Base-by-base conservation (phyloP, 1,284 basidiomycete genomes). In the Ganoderma multipileum region DNA sequence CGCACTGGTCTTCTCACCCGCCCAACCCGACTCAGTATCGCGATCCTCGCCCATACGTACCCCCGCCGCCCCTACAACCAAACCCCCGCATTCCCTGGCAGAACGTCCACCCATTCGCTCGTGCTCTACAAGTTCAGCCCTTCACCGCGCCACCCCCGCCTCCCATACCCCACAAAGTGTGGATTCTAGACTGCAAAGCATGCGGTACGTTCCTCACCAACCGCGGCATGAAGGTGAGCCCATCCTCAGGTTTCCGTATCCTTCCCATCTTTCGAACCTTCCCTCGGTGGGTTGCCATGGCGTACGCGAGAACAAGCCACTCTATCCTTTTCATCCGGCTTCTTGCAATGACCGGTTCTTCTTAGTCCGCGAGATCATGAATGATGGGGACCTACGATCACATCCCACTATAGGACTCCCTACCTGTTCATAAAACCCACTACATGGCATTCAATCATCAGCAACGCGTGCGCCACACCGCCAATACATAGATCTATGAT, bases 181-280 rank as follows among this genome's bases (percentile, higher is more conserved):
- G 92, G 86, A 87, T 93, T 39, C 81, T 95, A 65, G 90, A 93
- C 77, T 95, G 94, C 81, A 89, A 85, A 72, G 84, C 87, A 23
- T 95, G 94, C 77, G 84, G 85, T 42, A 87, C 84, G 58, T 95
- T 95, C 77, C 79, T 95, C 60, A 92, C 92, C 23, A 94, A 95
- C 78, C 87, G 94, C 23, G 94, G 91, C 61, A 95, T 95, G 94
- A 93, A 93, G 85, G 92, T 89, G 73, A 76, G 84, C 81, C 26
- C 20, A 64, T 23, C n/a, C 6, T 62, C 28, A 23, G 9, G 20
- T 39, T 9, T 30, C n/a, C 33, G 9, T 39, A 16, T n/a, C 36
- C 6, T 42, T 55, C 33, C 39, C 33, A 38, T 23, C n/a, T 28
- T 55, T 26, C 36, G 30, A 18, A 26, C 23, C 52, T 54, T 28